Percentiles rank a stretch among this genome's conserved stretches.
These are phyloP conservation scores for Neolecta irregularis DNA, from an alignment of 1,139 yeast genomes.

Conservation along the genomic window DNA sequence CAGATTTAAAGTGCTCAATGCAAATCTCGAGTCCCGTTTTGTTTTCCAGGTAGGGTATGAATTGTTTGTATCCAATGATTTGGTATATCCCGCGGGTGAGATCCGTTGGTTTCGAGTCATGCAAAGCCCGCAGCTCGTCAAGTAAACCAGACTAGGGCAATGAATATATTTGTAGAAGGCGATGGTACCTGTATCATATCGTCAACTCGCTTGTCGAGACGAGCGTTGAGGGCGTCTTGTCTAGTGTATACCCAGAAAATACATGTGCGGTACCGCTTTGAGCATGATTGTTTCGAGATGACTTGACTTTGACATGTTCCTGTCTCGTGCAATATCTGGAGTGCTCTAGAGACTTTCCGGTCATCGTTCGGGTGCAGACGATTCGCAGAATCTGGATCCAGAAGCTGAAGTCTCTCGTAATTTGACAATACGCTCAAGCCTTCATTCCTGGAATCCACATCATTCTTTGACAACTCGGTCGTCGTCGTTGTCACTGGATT, in stretches of 20 bases:
- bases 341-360: slow-evolving; percentile 60
- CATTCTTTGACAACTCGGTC: slow-evolving; percentile 22
- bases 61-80: slow-evolving; percentile 90
- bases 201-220: slow-evolving; percentile 72
- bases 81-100: slow-evolving; percentile 66
- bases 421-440: too few species aligned
- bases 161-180: not conserved
- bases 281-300: not conserved
- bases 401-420: slow-evolving; percentile 29
- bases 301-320: slow-evolving; percentile 44
- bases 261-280: slow-evolving; percentile 41
- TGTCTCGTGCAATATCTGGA: slow-evolving; percentile 61
- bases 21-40: slow-evolving; percentile 30
- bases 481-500: not conserved
- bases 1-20: slow-evolving; percentile 59
- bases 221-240: slow-evolving; percentile 37
- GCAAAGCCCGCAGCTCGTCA: slow-evolving; percentile 49
- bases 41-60: slow-evolving; percentile 54
- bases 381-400: slow-evolving; percentile 59
- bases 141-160: slow-evolving; percentile 29
- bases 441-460: slow-evolving; percentile 31
- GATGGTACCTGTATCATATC: slow-evolving; percentile 49
- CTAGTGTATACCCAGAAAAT: slow-evolving; percentile 76
- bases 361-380: slow-evolving; percentile 88
- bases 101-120: slow-evolving; percentile 15